phyloP scores from a whole-genome alignment of 768 basidiomycete species.

The Mycena rebaudengoi region DNA sequence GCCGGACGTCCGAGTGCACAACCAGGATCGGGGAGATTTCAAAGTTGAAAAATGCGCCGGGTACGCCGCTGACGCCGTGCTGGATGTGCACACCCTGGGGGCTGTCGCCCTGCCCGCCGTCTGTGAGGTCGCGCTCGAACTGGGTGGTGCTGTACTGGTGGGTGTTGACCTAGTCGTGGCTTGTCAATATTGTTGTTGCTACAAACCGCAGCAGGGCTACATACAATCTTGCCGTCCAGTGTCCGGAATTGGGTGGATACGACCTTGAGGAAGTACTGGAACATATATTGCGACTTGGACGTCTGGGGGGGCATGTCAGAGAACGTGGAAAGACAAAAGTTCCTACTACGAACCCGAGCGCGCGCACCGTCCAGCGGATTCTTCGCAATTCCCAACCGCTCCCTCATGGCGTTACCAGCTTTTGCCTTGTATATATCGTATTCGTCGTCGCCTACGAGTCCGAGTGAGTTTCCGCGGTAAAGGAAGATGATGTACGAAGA shows the following conservation, averaged over 20 bases:
- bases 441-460: conserved; percentile 72
- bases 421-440: conserved; percentile 74
- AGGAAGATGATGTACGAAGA: background rate
- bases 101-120: conserved; percentile 66
- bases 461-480: background rate
- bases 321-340: background rate
- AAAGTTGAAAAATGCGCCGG: conserved; percentile 92
- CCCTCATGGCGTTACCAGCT: conserved; percentile 69
- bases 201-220: conserved; percentile 33
- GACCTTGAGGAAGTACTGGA: conserved; percentile 99
- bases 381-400: conserved; percentile 72
- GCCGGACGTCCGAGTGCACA: conserved; percentile 88
- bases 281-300: conserved; percentile 87
- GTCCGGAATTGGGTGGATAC: conserved; percentile 94
- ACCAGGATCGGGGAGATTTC: conserved; percentile 98
- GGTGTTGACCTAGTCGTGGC: conserved; percentile 68
- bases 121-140: conserved; percentile 90
- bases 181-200: background rate
- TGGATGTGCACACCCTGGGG: conserved; percentile 73
- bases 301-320: conserved; percentile 55
- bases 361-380: conserved; percentile 81
- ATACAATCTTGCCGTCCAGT: conserved; percentile 74
- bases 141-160: conserved; percentile 97
- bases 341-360: conserved; percentile 65
- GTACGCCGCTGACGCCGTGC: conserved; percentile 79